Evolutionary conservation across 2,329 filamentous ascomycete species (phyloP).

Genomic region (Septoria linicola): DNA sequence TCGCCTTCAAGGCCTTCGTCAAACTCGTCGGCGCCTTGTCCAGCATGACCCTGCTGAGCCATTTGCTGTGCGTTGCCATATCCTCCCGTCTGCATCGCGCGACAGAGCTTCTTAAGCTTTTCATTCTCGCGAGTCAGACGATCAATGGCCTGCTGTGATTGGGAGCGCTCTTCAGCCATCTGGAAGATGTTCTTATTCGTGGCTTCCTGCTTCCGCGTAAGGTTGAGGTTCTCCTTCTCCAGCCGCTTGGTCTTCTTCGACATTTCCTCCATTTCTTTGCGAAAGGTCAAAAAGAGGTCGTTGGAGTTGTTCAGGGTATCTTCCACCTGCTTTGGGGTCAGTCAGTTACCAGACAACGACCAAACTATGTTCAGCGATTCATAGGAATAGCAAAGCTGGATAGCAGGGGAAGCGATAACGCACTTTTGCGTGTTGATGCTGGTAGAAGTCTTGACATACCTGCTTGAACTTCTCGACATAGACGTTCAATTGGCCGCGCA

Average conservation of each 20-base stretch:
- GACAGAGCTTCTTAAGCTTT: slow-evolving; percentile 90
- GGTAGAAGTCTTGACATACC: slow-evolving; percentile 54
- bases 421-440: slow-evolving; percentile 18
- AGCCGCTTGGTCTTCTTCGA: slow-evolving; percentile 97
- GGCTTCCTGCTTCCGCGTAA: slow-evolving; percentile 89
- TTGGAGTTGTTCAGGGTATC: slow-evolving; percentile 98
- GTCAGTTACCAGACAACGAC: slow-evolving; percentile 37
- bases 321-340: slow-evolving; percentile 73
- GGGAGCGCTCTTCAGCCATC: slow-evolving; percentile 90
- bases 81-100: slow-evolving; percentile 93
- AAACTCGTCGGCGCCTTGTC: slow-evolving; percentile 28
- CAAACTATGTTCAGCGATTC: slow-evolving; percentile 13
- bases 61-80: slow-evolving; percentile 54
- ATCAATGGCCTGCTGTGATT: slow-evolving; percentile 72
- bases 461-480: slow-evolving; percentile 99
- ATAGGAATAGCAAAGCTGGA: slow-evolving; percentile 6
- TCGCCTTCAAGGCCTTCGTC: slow-evolving; percentile 45
- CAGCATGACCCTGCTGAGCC: slow-evolving; percentile 22
- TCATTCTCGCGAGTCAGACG: slow-evolving; percentile 80
- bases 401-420: slow-evolving; percentile 12
- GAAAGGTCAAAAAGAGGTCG: slow-evolving; percentile 92
- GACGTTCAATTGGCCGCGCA: slow-evolving; percentile 92
- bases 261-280: slow-evolving; percentile 99
- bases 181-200: slow-evolving; percentile 93
- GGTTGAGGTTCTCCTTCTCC: slow-evolving; percentile 90